Percentiles rank a stretch among this genome's conserved stretches.
These are phyloP conservation scores for Dryadomyces sulphureus DNA, from an alignment of 2,329 filamentous ascomycete species.

Conservation along the genomic window DNA sequence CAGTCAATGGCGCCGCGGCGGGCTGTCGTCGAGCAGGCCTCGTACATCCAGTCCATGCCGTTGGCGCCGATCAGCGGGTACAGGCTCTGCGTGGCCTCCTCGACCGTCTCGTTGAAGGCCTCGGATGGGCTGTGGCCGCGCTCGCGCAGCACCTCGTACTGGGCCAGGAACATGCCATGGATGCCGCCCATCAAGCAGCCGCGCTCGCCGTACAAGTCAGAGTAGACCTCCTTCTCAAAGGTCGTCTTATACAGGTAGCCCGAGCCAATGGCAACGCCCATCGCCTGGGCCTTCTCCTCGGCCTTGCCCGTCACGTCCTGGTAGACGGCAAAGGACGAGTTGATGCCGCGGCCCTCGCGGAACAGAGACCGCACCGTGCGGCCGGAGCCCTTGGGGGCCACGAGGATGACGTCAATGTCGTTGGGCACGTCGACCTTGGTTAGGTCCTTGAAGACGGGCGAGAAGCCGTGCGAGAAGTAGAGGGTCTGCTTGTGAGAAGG, in stretches of 20 bases:
- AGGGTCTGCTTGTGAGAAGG: conserved; percentile 52
- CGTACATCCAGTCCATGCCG: conserved; percentile 99
- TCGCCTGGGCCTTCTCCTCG: conserved; percentile 91
- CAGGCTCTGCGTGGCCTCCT: conserved; percentile 95
- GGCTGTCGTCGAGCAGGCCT: conserved; percentile 96
- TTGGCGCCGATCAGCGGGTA: conserved; percentile 96
- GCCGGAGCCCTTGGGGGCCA: conserved; percentile 97
- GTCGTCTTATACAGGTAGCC: conserved; percentile 99
- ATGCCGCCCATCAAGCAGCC: conserved; percentile 99
- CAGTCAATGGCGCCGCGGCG: conserved; percentile 98
- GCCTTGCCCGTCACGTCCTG: conserved; percentile 97
- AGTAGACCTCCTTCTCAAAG: conserved; percentile 99
- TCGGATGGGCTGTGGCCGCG: conserved; percentile 93
- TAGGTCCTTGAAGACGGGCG: conserved; percentile 97
- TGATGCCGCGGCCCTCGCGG: conserved; percentile 98
- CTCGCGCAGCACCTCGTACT: conserved; percentile 99
- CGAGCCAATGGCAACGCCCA: conserved; percentile 91
- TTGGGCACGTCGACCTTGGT: conserved; percentile 96
- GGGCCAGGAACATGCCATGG: conserved; percentile 99
- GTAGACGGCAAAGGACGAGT: conserved; percentile 96
- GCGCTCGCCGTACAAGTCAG: conserved; percentile 98
- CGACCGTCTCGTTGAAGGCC: conserved; percentile 99
- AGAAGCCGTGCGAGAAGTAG: conserved; percentile 99
- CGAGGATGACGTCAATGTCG: conserved; percentile 98
- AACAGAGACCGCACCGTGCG: conserved; percentile 97